phyloP scores from a whole-genome alignment of 129 eudicot species.

The Logfia minima region DNA sequence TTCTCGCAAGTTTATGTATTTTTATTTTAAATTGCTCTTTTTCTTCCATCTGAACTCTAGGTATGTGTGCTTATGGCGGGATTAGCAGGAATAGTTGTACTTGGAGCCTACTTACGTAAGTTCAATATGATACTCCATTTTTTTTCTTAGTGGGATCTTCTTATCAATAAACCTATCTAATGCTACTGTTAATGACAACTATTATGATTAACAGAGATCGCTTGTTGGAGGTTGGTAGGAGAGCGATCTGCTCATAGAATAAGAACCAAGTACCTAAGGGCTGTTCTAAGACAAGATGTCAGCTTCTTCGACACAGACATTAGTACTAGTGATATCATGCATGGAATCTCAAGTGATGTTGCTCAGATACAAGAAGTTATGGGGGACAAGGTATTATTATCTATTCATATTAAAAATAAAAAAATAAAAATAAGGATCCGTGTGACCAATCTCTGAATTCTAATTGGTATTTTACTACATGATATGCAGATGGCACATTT shows the following conservation, averaged over 20 bases:
- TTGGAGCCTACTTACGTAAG: conserved; percentile 84
- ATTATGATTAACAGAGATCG: conserved; percentile 54
- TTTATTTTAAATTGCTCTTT: neutral
- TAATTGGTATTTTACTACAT: neutral
- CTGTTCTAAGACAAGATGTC: conserved; percentile 71
- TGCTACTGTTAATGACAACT: neutral
- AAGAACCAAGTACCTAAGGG: conserved; percentile 72
- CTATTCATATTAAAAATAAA: neutral
- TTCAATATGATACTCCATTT: neutral
- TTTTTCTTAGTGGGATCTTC: neutral
- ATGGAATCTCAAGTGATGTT: conserved; percentile 89
- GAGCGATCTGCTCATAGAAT: conserved; percentile 84
- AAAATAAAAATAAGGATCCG: neutral
- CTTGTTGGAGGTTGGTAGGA: conserved; percentile 82
- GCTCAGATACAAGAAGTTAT: conserved; percentile 92
- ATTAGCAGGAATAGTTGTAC: conserved; percentile 56
- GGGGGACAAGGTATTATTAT: conserved; percentile 65
- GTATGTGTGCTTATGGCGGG: conserved; percentile 67
- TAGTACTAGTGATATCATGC: conserved; percentile 81
- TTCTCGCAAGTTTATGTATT: neutral
- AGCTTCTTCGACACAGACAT: conserved; percentile 68
- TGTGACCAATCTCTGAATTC: neutral
- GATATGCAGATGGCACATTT: conserved; percentile 80
- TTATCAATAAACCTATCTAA: neutral
- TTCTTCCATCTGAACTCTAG: conserved; percentile 35